Evolutionary conservation across 805 yeast species (phyloP), one percentile per base, ranked within the genome.

Genomic region (Starmerella davenportii): DNA sequence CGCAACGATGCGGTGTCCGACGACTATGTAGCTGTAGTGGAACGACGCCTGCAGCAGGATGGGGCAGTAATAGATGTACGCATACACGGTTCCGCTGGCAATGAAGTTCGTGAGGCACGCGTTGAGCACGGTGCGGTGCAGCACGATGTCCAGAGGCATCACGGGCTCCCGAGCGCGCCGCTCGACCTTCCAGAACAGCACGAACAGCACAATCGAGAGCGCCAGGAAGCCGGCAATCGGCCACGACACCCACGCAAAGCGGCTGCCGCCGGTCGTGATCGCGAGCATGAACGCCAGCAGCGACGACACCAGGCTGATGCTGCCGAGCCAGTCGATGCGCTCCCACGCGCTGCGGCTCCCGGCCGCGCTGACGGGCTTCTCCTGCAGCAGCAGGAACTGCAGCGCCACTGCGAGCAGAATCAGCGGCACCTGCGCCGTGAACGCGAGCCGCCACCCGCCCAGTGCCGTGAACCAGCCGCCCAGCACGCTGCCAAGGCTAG

Each of bases 51-150:
- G 36, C 39, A 82, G 60, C 1, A 92, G 76, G 16, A 81, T 64
- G 1, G 94, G 94, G 3, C 74, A 64, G 55, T 74, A 80, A 58
- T 66, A 81, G 39, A 80, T 53, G 45, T 66, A 64, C 1, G 82
- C 61, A 53, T 69, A 78, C 15, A 69, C 66, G 1, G 72, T 65
- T 78, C 79, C 79, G 4, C 81, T 72, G 54, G 67, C 63, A 48
- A 78, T 74, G 72, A 79, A 72, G 54, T 75, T 76, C 33, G 76
- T 66, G 40, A 79, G 58, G 0, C 82, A 73, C 0, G 80, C 72
- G 8, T 76, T 65, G 25, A 74, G 54, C 16, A 79, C 68, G 0
- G 87, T 76, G 44, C 74, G 62, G 47, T 72, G 65, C 5, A 59
- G 56, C 46, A 78, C 58, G 36, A 79, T 56, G n/a, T 61, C 57